These are phyloP conservation scores for Collybiopsis luxurians DNA, from an alignment of 768 basidiomycete species.

Conservation along the genomic window DNA sequence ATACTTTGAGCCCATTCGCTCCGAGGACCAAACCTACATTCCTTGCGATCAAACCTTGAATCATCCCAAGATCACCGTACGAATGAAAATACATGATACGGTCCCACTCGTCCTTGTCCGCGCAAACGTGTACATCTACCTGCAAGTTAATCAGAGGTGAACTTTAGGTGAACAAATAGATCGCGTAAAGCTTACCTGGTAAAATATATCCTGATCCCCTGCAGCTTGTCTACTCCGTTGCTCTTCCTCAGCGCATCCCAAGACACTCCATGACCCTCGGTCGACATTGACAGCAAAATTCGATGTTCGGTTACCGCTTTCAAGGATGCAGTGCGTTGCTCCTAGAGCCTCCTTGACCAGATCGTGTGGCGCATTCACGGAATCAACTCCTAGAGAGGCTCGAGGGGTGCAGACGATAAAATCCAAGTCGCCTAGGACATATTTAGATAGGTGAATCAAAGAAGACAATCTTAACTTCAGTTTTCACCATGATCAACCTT, in stretches of 20 bases:
- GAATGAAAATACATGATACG: slow-evolving; percentile 54
- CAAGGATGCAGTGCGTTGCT: slow-evolving; percentile 43
- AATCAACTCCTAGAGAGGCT: slow-evolving; percentile 10
- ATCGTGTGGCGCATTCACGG: slow-evolving; percentile 31
- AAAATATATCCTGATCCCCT: slow-evolving; percentile 30
- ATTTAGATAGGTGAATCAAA: too few relatives aligned
- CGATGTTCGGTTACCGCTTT: slow-evolving; percentile 54
- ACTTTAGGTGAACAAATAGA: background rate
- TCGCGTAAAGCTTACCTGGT: slow-evolving; percentile 30
- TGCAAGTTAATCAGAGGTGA: slow-evolving; percentile 27
- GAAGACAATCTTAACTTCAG: too few relatives aligned
- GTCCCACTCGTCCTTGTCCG: slow-evolving; percentile 45
- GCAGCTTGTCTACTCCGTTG: slow-evolving; percentile 19
- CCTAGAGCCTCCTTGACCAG: slow-evolving; percentile 39
- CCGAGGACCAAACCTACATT: slow-evolving; percentile 50
- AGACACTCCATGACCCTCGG: slow-evolving; percentile 33
- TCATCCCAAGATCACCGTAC: slow-evolving; percentile 74
- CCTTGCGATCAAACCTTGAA: slow-evolving; percentile 54
- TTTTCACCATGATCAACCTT: slow-evolving; percentile 54
- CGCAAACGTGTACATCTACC: slow-evolving; percentile 65
- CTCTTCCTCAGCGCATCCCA: slow-evolving; percentile 30
- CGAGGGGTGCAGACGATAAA: slow-evolving; percentile 42
- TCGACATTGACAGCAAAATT: slow-evolving; percentile 57
- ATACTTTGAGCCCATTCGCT: slow-evolving; percentile 57
- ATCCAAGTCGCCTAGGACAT: slow-evolving; percentile 59